Evolutionary conservation across 2,329 filamentous ascomycete species (phyloP), one percentile per base, ranked within the genome.

Genomic region (Paecilomyces niveus): DNA sequence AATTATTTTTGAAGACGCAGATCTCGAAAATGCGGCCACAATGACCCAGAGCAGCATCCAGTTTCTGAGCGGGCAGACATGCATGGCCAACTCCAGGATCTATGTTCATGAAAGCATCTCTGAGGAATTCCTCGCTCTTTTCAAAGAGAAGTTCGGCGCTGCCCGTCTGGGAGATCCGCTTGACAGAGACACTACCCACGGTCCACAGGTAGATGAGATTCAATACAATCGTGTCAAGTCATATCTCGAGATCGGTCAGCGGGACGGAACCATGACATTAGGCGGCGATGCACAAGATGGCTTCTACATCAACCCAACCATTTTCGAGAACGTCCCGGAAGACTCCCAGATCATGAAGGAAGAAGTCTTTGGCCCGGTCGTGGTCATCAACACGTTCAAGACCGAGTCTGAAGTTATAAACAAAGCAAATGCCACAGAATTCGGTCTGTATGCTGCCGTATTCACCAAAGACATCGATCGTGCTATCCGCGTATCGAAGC

Each of bases 281-380:
- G 86, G 86, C 62, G 86, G 86, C 65, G 86, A 88, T 72, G 89
- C 89, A 55, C 76, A 82, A 67, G 87, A 91, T 81, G 89, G 89
- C 59, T 93, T 89, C 83, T 95, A 94, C 80, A 91, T 95, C 76
- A 81, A 92, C 80, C 90, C 90, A 45, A 95, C 90, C 70, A 90
- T 95, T 77, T 90, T 83, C 80, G 86, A 84, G 76, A 85, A 89
- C 68, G 88, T 93, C 63, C 83, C 80, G 31, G 79, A 85, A 29
- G 73, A 57, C 18, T 68, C 56, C 52, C 18, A 22, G n/a, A 57
- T 59, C 24, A 68, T 73, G 63, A 68, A 62, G 31, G 75, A 78
- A 52, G 76, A 78, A 63, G 67, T 78, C 10, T 78, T 78, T 59
- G 76, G 77, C 0, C 76, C 77, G 1, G 75, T 78, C 10, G 74